Evolutionary conservation across 192 early-diverging fungal species (phyloP), one percentile per base, ranked within the genome.

Genomic region (Gigaspora rosea): DNA sequence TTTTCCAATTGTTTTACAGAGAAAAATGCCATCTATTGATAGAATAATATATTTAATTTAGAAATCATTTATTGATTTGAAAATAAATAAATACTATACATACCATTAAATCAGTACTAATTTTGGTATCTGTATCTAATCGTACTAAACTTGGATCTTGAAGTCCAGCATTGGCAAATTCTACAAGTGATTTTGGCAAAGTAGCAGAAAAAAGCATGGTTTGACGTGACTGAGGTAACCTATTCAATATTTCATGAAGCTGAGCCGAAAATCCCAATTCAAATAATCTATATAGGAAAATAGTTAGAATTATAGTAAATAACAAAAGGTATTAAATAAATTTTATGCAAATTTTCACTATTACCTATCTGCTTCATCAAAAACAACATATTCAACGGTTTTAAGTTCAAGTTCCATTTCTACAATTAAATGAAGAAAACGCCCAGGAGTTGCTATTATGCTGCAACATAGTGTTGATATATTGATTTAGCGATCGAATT

Each of bases 351-450:
- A 33, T 65, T 46, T 46, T 0, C 4, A 9, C 6, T 36, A n/a
- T 66, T n/a, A 90, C 86, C 97, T 90, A 88, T 99, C 97, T n/a
- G 97, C 97, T 80, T 99, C 97, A 81, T 99, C 96, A 88, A 98
- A 98, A 0, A 98, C 96, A 82, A 99, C 90, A 82, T 96, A 96
- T 82, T 98, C 94, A 36, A 98, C 91, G 7, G 91, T 94, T 71
- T 88, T 89, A 66, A 99, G 78, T 73, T 96, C 94, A 62, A 96
- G 80, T 41, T 92, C 89, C 93, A 96, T 98, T 83, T 99, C 97
- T 11, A 99, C 91, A 18, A 92, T 81, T 79, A 95, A 84, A 82
- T 95, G 94, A 63, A 96, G 81, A 22, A 94, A 81, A 78, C 95
- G 90, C 80, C 93, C 94, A 20, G 94, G 94, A 4, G 94, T 95